Base-by-base conservation (phyloP, 1,139 yeast species). In the Candida frijolesensis region DNA sequence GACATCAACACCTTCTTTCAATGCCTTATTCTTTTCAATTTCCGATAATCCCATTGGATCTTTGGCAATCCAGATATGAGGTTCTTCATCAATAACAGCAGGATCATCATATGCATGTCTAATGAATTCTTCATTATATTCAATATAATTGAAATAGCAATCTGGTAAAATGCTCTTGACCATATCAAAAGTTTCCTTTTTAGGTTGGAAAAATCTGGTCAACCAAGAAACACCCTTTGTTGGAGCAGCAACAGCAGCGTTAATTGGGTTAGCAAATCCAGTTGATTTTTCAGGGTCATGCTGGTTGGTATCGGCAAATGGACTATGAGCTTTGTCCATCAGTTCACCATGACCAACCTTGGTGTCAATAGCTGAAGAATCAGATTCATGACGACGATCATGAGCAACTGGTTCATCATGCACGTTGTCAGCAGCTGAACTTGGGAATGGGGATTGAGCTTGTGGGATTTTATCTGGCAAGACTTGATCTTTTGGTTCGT, bases 21-120 rank as follows among this genome's bases (percentile, higher is more conserved):
- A 63, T n/a, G 89, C 81, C 58, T 81, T 78, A 44, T 73, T 74
- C 61, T 84, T 83, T 63, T 83, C 85, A 52, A 78, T 76, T 50
- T 76, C 79, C 3, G 89, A 81, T 43, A 87, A 76, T 18, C 94
- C 94, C 80, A 86, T 71, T 27, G 82, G 78, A 66, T 87, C 95
- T 54, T 69, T 75, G 41, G 87, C 83, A 55, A 85, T 72, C 95
- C 95, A 87, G 47, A 86, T 74, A 43, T 80, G 80, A 14, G 90
- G 89, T 57, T 80, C 84, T 32, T 74, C 77, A 42, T 82, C 85
- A 22, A 71, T 71, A 34, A 87, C 84, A 49, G 79, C 79, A 18
- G 92, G 91, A 62, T 83, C 83, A 45, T 82, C 79, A 61, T 84
- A 87, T 4, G 96, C 96, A 52, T 61, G 68, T 52, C 65, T 63